Evolutionary conservation across 2,329 filamentous ascomycete species (phyloP), one percentile per base, ranked within the genome.

Genomic region (Diplodia scrobiculata): DNA sequence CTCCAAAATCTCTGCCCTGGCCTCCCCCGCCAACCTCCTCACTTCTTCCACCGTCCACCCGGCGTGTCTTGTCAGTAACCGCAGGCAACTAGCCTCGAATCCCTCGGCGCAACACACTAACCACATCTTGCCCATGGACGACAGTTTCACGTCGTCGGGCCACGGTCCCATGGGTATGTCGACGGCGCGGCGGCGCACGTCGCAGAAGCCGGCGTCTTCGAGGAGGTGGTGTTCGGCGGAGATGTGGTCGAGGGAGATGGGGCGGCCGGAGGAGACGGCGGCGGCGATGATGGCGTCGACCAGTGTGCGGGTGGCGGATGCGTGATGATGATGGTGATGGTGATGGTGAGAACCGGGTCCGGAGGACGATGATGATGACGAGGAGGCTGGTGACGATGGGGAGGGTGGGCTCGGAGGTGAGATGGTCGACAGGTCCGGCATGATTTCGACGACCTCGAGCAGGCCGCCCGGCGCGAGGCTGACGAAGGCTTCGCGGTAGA

Each of bases 401-500:
- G 29, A 32, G 6, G 29, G 10, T 3, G 34, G 34, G 34, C 34
- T 36, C 9, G 34, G 34, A 1, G 34, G 34, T 10, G 34, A 36
- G 41, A 45, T n/a, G 41, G 41, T 45, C 11, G 41, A 45, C 19
- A 67, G 38, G 14, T 66, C 45, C 45, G 67, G 65, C 76, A 74
- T 70, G 70, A 76, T 68, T 32, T 84, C 82, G 11, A 76, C 76
- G 19, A 84, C 71, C 69, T 84, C 81, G 54, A 84, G 75, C 67
- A 77, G 79, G 7, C 82, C 82, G 10, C 81, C 81, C 0, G 79
- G 79, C 3, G 74, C 74, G 0, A 84, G 76, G 67, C 79, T 79
- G 32, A 78, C 74, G 67, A 80, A 79, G 1, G 79, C 79, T 67
- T 83, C 79, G 19, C 73, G 70, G 69, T 83, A 84, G 25, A 83